Conservation (phyloP, 306 rosid genomes). For the Lablab purpureus region DNA sequence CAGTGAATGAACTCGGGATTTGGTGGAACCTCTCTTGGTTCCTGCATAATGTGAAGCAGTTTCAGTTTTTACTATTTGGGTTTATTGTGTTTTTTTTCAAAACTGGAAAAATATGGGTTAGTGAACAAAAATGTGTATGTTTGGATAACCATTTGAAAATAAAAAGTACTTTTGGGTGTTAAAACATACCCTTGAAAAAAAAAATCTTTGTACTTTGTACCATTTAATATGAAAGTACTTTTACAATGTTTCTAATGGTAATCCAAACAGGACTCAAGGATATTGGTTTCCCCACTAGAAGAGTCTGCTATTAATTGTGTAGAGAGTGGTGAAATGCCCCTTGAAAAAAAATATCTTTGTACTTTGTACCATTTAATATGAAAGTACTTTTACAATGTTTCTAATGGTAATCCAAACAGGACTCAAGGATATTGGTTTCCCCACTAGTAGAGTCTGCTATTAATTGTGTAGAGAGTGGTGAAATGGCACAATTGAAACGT, state of each 20-base stretch:
- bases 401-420: not conserved
- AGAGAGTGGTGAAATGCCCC: no score
- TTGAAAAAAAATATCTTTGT: not conserved
- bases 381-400: no score
- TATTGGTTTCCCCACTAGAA: no score
- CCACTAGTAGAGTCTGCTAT: not conserved
- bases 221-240: no score
- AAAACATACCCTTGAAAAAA: no score
- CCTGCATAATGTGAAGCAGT: not conserved
- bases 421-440: not conserved
- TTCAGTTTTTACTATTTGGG: not conserved
- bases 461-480: not conserved
- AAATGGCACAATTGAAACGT: not conserved
- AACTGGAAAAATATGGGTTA: not conserved
- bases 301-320: no score
- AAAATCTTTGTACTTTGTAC: no score
- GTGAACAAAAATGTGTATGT: not conserved
- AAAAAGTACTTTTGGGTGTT: no score
- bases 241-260: no score
- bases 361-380: no score
- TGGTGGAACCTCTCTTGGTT: slow-evolving; percentile 19
- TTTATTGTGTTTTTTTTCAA: not conserved
- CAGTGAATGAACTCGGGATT: slow-evolving; percentile 15
- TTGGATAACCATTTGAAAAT: no score
- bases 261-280: no score